phyloP scores from a whole-genome alignment of 2,329 filamentous ascomycete genomes.

The Kalmusia sp. region DNA sequence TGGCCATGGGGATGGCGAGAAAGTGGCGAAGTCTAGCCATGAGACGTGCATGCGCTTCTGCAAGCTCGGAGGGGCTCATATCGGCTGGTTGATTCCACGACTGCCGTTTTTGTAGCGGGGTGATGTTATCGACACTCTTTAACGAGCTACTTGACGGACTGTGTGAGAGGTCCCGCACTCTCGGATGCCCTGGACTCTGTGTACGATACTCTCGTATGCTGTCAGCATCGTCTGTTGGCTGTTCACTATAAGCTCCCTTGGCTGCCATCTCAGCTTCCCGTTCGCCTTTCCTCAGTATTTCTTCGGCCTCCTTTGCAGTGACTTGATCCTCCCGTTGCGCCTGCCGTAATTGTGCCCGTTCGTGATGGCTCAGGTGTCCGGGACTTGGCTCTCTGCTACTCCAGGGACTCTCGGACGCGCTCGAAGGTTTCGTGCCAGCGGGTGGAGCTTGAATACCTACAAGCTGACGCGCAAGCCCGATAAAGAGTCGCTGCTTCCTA shows the following conservation, averaged over 20 bases:
- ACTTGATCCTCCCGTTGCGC: conserved; percentile 66
- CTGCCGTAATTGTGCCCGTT: conserved; percentile 57
- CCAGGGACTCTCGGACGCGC: conserved; percentile 40
- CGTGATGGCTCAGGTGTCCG: conserved; percentile 40
- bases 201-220: conserved; percentile 47
- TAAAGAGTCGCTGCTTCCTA: conserved; percentile 82
- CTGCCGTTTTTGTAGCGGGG: conserved; percentile 54
- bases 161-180: conserved; percentile 30
- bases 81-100: conserved; percentile 63
- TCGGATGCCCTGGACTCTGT: conserved; percentile 32
- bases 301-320: conserved; percentile 76
- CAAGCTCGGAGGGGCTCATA: conserved; percentile 78
- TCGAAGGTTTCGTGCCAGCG: conserved; percentile 47
- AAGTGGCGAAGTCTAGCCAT: conserved; percentile 90
- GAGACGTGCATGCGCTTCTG: conserved; percentile 82
- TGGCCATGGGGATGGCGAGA: conserved; percentile 80
- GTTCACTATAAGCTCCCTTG: conserved; percentile 77
- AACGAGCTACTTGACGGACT: conserved; percentile 35
- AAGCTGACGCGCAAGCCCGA: conserved; percentile 84
- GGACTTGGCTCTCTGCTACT: conserved; percentile 57
- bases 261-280: conserved; percentile 74
- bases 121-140: conserved; percentile 35
- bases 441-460: conserved; percentile 82
- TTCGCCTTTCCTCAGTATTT: conserved; percentile 76
- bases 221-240: conserved; percentile 58